A percentile compares a stretch with the other conserved stretches of the same genome.
Evolutionary conservation across 1,284 basidiomycete species (phyloP).

Genomic region (Moesziomyces parantarcticus): DNA sequence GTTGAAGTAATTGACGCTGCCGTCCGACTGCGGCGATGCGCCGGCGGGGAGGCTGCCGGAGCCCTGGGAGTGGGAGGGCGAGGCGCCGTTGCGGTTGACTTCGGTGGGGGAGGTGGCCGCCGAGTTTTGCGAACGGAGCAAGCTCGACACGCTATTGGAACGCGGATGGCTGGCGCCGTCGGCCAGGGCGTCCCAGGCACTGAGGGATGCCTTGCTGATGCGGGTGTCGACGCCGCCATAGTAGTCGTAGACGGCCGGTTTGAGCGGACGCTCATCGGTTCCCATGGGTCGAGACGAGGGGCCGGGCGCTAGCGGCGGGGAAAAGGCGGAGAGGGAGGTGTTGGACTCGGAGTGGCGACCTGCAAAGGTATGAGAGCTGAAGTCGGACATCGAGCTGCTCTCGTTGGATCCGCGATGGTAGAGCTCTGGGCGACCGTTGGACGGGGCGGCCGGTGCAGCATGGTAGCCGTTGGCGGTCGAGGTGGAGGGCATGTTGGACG

Average conservation of each 20-base stretch:
- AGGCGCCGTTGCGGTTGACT: slow-evolving; percentile 25
- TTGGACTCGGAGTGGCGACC: slow-evolving; percentile 20
- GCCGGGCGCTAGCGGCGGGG: slow-evolving; percentile 20
- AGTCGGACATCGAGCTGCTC: slow-evolving; percentile 32
- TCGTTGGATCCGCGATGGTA: slow-evolving; percentile 31
- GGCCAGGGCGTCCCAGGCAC: slow-evolving; percentile 43
- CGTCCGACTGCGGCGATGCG: slow-evolving; percentile 36
- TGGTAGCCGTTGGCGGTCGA: slow-evolving; percentile 4
- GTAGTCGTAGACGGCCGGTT: slow-evolving; percentile 20
- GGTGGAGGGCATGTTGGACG: background rate
- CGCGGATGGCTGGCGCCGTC: slow-evolving; percentile 37
- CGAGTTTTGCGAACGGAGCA: slow-evolving; percentile 38
- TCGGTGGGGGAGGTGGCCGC: slow-evolving; percentile 41
- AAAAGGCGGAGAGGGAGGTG: slow-evolving; percentile 25
- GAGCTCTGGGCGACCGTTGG: slow-evolving; percentile 23
- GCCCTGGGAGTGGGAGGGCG: slow-evolving; percentile 41
- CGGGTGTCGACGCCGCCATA: slow-evolving; percentile 14
- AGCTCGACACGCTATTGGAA: slow-evolving; percentile 39
- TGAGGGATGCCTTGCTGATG: slow-evolving; percentile 29
- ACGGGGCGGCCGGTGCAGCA: background rate
- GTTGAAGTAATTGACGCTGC: slow-evolving; percentile 32
- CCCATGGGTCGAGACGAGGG: slow-evolving; percentile 28
- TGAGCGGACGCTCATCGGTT: slow-evolving; percentile 25
- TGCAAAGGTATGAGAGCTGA: slow-evolving; percentile 16
- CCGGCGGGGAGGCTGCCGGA: slow-evolving; percentile 25